Conservation (phyloP, 306 rosid species). For the Rosa lucieae region DNA sequence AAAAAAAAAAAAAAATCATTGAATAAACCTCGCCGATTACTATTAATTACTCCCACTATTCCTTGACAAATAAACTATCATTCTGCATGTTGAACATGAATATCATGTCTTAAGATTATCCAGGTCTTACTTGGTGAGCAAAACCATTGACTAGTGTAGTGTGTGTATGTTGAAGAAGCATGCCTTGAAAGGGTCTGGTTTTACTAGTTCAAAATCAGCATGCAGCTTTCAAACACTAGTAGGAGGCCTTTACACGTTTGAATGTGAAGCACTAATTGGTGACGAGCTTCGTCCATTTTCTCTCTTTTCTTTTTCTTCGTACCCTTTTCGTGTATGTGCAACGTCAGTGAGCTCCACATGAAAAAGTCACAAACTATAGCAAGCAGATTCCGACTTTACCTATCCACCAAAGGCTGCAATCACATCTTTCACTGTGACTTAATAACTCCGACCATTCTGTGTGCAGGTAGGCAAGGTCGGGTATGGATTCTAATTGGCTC, state of each 20-base stretch:
- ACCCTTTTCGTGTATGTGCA: background rate
- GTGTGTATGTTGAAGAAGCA: background rate
- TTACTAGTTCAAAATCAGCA: constrained; percentile 12
- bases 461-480: background rate
- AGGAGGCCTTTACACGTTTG: constrained; percentile 9
- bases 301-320: background rate
- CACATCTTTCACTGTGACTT: constrained; percentile 5
- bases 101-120: background rate
- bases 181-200: constrained; percentile 2
- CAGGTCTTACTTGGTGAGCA: constrained; percentile 20
- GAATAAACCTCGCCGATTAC: background rate
- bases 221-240: background rate
- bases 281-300: background rate
- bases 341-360: constrained; percentile 3
- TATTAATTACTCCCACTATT: background rate
- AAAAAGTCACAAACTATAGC: background rate
- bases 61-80: background rate
- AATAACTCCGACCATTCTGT: background rate
- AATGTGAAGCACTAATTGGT: background rate
- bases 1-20: background rate
- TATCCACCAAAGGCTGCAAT: constrained; percentile 8
- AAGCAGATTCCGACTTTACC: constrained; percentile 6
- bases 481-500: background rate
- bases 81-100: background rate
- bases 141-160: constrained; percentile 12